Evolutionary conservation across 352 stramenopile genomes (phyloP), one percentile per base, ranked within the genome.

Genomic region (Sclerospora graminicola): DNA sequence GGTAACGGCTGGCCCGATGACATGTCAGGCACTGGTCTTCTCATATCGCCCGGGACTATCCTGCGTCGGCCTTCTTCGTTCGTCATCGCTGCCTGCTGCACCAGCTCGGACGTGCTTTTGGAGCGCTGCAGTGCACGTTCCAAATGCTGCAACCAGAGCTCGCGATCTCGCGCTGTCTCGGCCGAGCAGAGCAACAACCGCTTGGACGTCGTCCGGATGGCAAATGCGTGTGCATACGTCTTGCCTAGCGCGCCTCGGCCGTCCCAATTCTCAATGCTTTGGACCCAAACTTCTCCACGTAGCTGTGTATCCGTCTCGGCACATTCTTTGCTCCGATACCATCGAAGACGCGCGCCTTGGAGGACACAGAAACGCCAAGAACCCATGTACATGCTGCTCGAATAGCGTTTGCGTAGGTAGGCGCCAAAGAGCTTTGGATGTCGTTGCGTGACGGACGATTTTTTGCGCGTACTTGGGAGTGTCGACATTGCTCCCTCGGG

Each of bases 291-390:
- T 24, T 89, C 71, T 1, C 76, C 76, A 8, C 76, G 63, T 16
- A 84, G 38, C 35, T 79, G 60, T 1, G 43, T 47, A 47, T 81
- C 66, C 15, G 57, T 60, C 18, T 58, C 48, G 23, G 76, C 76
- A 26, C 65, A 51, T 10, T 84, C 71, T 23, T 65, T 45, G 13
- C 51, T 79, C 47, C 80, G 69, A 48, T 77, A 89, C 76, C 76
- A 89, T 28, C 69, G 69, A 43, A 89, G 32, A 5, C 66, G 65
- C 38, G 61, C 69, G 40, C 73, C 70, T 20, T 73, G 66, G 14
- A 86, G 41, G 29, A 89, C 63, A 43, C 70, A 89, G 47, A 71
- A 89, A 14, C 76, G 66, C 70, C 69, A 83, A 39, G 70, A 79
- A 23, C 76, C 76, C 76, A 89, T 86, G 63, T 86, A 89, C 30